Conservation (phyloP, 2,329 filamentous ascomycete genomes). For the Trichoderma sp. region DNA sequence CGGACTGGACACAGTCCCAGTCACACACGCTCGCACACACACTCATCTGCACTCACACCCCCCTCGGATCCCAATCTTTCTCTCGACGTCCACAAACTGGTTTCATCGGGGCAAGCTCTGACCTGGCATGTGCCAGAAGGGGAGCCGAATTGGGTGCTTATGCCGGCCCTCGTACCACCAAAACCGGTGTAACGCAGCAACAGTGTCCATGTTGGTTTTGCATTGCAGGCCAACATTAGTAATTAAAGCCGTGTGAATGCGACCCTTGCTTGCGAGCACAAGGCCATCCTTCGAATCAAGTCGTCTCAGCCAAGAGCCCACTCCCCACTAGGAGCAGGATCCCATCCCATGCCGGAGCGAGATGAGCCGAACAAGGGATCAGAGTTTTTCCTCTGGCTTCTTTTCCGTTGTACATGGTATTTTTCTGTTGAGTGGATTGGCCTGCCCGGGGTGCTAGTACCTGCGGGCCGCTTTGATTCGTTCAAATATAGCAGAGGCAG, state of each 20-base stretch:
- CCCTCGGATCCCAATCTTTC: background rate
- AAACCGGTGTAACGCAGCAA: background rate
- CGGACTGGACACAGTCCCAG: background rate
- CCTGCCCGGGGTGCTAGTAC: background rate
- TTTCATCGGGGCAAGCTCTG: background rate
- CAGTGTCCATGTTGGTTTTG: background rate
- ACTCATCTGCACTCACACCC: background rate
- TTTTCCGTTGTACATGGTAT: background rate
- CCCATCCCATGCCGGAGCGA: conserved; percentile 1
- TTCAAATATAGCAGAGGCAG: too few species aligned
- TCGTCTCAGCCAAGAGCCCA: background rate
- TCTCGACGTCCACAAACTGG: background rate
- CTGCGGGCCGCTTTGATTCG: background rate
- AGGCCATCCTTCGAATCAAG: background rate
- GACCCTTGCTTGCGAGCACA: background rate
- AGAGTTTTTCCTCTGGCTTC: background rate
- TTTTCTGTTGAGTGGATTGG: background rate
- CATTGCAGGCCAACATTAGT: background rate
- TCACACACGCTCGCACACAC: background rate
- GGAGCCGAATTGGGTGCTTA: background rate
- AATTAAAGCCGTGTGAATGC: background rate
- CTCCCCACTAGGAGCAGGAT: background rate
- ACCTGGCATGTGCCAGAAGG: background rate
- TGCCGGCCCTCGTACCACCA: background rate
- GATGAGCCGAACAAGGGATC: conserved; percentile 6